Conservation (phyloP, 352 stramenopile genomes). For the Phytophthora brassicae region DNA sequence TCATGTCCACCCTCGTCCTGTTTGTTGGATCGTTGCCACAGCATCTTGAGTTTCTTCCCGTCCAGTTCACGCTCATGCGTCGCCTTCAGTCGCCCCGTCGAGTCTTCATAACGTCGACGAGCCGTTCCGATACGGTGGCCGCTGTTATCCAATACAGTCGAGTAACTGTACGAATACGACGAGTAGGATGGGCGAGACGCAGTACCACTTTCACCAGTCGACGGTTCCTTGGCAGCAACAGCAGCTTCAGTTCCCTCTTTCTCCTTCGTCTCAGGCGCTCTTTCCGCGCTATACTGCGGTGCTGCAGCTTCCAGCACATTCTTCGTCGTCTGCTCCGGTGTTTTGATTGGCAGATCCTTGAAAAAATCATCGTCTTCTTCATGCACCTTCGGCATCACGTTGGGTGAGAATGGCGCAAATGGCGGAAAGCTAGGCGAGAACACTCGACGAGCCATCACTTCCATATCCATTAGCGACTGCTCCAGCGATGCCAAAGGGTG, state of each 20-base stretch:
- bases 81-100: conserved; percentile 66
- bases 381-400: conserved; percentile 24
- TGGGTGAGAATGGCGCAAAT: conserved; percentile 28
- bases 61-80: conserved; percentile 68
- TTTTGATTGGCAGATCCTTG: conserved; percentile 40
- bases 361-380: conserved; percentile 57
- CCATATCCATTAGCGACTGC: conserved; percentile 70
- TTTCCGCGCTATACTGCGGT: conserved; percentile 3
- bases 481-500: conserved; percentile 55
- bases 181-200: conserved; percentile 37
- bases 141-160: conserved; percentile 60
- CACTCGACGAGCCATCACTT: conserved; percentile 35
- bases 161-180: conserved; percentile 68
- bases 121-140: conserved; percentile 51
- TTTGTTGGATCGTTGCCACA: conserved; percentile 49
- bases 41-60: conserved; percentile 58
- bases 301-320: conserved; percentile 5
- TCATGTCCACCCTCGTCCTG: conserved; percentile 63
- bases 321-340: conserved; percentile 24
- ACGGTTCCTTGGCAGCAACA: conserved; percentile 22
- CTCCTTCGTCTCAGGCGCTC: not conserved
- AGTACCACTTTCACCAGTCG: conserved; percentile 12
- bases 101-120: conserved; percentile 80
- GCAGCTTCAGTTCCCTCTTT: conserved; percentile 19
- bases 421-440: conserved; percentile 34